A percentile compares a stretch with the other conserved stretches of the same genome.
phyloP scores from a whole-genome alignment of 495 filamentous ascomycete species.

The Daldinia loculata region DNA sequence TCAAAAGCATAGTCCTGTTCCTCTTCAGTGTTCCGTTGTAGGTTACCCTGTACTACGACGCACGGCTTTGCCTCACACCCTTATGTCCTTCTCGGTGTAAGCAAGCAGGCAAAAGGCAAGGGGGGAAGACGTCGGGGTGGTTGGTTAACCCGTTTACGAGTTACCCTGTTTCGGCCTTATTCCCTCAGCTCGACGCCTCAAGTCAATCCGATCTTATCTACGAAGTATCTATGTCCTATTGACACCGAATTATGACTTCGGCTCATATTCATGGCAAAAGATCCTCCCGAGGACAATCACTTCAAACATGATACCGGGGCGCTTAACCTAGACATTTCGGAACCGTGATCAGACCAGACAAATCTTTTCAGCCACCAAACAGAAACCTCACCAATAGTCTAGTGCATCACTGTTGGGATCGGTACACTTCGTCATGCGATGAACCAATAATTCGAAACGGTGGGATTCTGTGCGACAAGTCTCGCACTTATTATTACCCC shows the following conservation, averaged over 20 bases:
- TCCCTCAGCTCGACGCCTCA: constrained; percentile 40
- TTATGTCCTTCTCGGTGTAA: constrained; percentile 26
- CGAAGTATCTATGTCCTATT: constrained; percentile 1
- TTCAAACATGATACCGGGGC: constrained; percentile 22
- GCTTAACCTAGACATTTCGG: background rate
- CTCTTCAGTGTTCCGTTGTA: constrained; percentile 12
- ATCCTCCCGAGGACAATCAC: constrained; percentile 23
- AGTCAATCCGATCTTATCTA: constrained; percentile 27
- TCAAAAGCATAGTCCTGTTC: constrained; percentile 10
- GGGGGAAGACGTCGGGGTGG: constrained; percentile 18
- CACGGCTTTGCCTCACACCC: constrained; percentile 29
- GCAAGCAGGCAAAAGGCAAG: background rate
- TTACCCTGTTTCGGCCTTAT: constrained; percentile 34
- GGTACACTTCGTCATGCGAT: constrained; percentile 17
- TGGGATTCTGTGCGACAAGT: constrained; percentile 33
- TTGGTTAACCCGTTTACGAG: constrained; percentile 29
- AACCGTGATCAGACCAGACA: constrained; percentile 3
- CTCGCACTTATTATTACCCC: constrained; percentile 23
- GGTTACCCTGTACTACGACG: constrained; percentile 21
- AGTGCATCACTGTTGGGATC: constrained; percentile 1
- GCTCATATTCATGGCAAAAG: constrained; percentile 9
- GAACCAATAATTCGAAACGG: constrained; percentile 14
- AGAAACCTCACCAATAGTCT: constrained; percentile 18
- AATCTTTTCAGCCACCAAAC: constrained; percentile 12
- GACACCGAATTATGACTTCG: constrained; percentile 10